Evolutionary conservation across 345 rosid species (phyloP).

Genomic region (Cardamine resedifolia): DNA sequence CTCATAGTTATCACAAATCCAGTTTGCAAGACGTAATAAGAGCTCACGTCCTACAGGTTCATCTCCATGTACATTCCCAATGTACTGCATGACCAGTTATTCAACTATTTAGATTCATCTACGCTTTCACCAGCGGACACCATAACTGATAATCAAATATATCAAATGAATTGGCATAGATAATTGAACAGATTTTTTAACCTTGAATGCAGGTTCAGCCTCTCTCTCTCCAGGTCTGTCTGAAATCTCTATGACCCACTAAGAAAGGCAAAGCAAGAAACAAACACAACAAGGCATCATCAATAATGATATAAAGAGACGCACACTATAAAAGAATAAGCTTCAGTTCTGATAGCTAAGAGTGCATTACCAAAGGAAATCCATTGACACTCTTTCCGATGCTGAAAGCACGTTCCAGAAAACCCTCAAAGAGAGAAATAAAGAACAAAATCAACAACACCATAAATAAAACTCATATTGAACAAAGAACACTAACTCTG

Average conservation of each 20-base stretch:
- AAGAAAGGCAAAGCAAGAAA: constrained; percentile 13
- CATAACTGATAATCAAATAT: not conserved
- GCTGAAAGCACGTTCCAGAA: constrained; percentile 61
- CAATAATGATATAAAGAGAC: not conserved
- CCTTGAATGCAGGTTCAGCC: constrained; percentile 98
- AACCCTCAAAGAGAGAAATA: constrained; percentile 86
- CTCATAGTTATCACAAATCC: constrained; percentile 84
- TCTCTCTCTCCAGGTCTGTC: constrained; percentile 84
- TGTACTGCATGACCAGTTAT: constrained; percentile 51
- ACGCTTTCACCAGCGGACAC: constrained; percentile 1
- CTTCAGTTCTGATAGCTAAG: not conserved
- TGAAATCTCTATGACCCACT: constrained; percentile 98
- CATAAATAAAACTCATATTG: not conserved
- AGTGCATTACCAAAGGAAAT: constrained; percentile 76
- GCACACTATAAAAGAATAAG: not conserved
- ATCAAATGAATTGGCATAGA: not conserved
- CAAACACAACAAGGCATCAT: constrained; percentile 9
- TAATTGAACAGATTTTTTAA: constrained; percentile 27
- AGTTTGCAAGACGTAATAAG: constrained; percentile 72
- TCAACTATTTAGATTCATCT: constrained; percentile 18
- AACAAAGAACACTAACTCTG: not conserved
- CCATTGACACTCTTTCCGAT: constrained; percentile 90
- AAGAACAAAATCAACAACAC: constrained; percentile 56
- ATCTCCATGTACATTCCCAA: constrained; percentile 97
- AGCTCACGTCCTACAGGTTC: constrained; percentile 98